A percentile compares a stretch with the other conserved stretches of the same genome.
phyloP scores from a whole-genome alignment of 306 rosid genomes.

The Begonia peltatifolia region DNA sequence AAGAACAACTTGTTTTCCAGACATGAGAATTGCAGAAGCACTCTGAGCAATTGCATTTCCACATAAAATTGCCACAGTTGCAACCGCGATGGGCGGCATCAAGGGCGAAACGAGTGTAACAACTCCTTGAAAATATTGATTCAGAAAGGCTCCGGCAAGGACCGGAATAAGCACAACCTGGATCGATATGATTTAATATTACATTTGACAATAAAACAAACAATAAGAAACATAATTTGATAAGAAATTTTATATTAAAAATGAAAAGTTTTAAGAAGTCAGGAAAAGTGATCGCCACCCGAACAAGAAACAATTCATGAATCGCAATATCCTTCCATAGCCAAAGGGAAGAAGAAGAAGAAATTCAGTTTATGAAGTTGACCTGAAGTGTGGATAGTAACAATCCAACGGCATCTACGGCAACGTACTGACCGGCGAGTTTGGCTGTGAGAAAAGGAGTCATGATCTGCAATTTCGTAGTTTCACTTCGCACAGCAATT shows the following conservation, averaged over 20 bases:
- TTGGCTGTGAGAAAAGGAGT: slow-evolving; percentile 76
- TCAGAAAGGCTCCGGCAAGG: slow-evolving; percentile 62
- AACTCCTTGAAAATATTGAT: slow-evolving; percentile 59
- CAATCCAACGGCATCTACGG: slow-evolving; percentile 66
- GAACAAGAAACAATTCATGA: too few relatives aligned
- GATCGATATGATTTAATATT: too few relatives aligned
- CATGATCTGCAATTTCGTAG: slow-evolving; percentile 48
- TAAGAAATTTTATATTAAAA: too few relatives aligned
- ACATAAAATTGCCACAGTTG: slow-evolving; percentile 62
- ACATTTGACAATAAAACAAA: too few relatives aligned
- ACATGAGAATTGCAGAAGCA: slow-evolving; percentile 56
- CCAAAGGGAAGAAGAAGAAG: background rate
- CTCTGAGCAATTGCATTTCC: slow-evolving; percentile 69
- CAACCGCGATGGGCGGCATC: slow-evolving; percentile 83
- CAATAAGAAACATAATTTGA: too few relatives aligned
- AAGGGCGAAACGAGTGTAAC: slow-evolving; percentile 54
- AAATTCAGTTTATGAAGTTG: slow-evolving; percentile 1
- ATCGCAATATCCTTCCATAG: too few relatives aligned
- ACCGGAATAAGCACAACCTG: slow-evolving; percentile 90
- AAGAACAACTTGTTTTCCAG: slow-evolving; percentile 48
- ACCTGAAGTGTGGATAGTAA: slow-evolving; percentile 62
- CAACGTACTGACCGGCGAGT: slow-evolving; percentile 78
- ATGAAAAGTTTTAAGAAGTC: too few relatives aligned
- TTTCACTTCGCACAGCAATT: background rate
- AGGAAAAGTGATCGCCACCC: too few relatives aligned